These are phyloP conservation scores for Metroxylon sagu DNA, from an alignment of 176 grass and related monocot species.

Conservation along the genomic window DNA sequence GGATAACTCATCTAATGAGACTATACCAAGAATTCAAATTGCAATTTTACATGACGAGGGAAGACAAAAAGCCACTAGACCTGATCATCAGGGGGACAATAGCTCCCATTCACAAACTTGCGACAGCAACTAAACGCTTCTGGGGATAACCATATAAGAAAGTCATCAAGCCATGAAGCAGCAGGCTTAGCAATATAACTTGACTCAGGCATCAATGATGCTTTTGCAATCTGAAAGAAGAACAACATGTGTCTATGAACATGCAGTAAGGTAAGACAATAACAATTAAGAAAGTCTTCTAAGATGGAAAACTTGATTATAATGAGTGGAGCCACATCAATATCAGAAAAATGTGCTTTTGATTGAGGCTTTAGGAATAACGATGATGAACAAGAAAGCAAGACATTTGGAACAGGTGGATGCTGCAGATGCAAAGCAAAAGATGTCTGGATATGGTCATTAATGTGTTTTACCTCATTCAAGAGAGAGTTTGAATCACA, in stretches of 20 bases:
- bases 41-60: slow-evolving; percentile 14
- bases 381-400: too few relatives aligned
- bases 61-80: slow-evolving; percentile 27
- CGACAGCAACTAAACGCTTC: slow-evolving; percentile 98
- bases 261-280: too few relatives aligned
- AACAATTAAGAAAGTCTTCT: too few relatives aligned
- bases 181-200: slow-evolving; percentile 94
- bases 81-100: slow-evolving; percentile 96
- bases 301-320: too few relatives aligned
- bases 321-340: too few relatives aligned
- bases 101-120: slow-evolving; percentile 70
- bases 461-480: slow-evolving; percentile 56
- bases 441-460: too few relatives aligned
- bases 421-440: too few relatives aligned
- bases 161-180: slow-evolving; percentile 99
- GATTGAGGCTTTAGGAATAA: too few relatives aligned
- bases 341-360: too few relatives aligned
- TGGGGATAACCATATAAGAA: slow-evolving; percentile 94
- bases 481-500: slow-evolving; percentile 89
- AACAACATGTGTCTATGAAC: background rate
- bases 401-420: too few relatives aligned
- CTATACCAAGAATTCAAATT: too few relatives aligned
- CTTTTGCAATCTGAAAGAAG: slow-evolving; percentile 64
- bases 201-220: slow-evolving; percentile 57
- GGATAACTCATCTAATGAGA: too few relatives aligned